Conservation (phyloP, 1,284 basidiomycete species). For the Xanthoconium separans region DNA sequence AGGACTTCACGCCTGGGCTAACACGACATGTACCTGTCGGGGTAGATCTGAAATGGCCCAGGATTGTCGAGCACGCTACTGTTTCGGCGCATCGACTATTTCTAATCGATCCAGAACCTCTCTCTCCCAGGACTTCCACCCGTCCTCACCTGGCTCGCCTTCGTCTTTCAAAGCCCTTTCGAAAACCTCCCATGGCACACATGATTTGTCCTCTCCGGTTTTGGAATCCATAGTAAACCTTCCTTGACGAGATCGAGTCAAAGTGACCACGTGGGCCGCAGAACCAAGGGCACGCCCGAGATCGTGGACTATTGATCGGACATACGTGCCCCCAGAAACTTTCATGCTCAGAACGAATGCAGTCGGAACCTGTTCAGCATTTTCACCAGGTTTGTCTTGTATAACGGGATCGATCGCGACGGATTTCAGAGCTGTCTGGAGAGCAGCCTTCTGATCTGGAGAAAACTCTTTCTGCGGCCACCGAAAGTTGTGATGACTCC, state of each 20-base stretch:
- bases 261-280: slow-evolving; percentile 87
- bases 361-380: slow-evolving; percentile 54
- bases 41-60: no score
- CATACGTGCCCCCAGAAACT: slow-evolving; percentile 96
- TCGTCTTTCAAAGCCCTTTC: slow-evolving; percentile 57
- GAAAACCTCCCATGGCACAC: slow-evolving; percentile 82
- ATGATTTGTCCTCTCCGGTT: slow-evolving; percentile 40
- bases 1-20: no score
- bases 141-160: slow-evolving; percentile 57
- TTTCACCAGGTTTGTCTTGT: slow-evolving; percentile 33
- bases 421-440: slow-evolving; percentile 62
- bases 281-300: slow-evolving; percentile 80
- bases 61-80: slow-evolving; percentile 5
- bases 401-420: slow-evolving; percentile 34
- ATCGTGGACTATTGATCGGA: slow-evolving; percentile 90
- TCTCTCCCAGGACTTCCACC: slow-evolving; percentile 70
- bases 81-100: slow-evolving; percentile 42
- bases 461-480: slow-evolving; percentile 76
- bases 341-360: slow-evolving; percentile 90
- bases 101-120: slow-evolving; percentile 64
- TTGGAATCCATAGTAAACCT: slow-evolving; percentile 61
- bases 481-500: slow-evolving; percentile 57
- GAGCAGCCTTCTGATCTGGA: slow-evolving; percentile 65
- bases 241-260: slow-evolving; percentile 85
- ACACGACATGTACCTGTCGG: no score